Evolutionary conservation across 176 grass and related monocot genomes (phyloP).

Genomic region (Cenchrus fungigraminus): DNA sequence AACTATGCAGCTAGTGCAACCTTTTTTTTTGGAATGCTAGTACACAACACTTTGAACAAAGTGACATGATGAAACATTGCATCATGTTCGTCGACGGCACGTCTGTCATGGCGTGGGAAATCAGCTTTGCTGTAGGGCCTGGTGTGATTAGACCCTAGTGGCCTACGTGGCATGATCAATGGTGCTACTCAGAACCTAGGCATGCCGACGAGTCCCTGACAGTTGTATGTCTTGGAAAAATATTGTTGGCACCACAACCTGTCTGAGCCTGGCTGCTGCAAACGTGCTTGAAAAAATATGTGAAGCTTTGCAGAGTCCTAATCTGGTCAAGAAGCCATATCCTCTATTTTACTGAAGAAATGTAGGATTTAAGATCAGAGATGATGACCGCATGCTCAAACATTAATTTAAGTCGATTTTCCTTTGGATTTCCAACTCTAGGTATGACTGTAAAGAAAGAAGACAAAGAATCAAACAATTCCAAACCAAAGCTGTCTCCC

Average conservation of each 20-base stretch:
- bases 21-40: rapidly evolving
- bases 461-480: constrained; percentile 47
- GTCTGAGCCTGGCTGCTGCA: neutral
- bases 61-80: constrained; percentile 26
- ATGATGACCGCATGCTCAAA: neutral
- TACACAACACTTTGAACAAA: neutral
- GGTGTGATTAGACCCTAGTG: neutral
- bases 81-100: constrained; percentile 35
- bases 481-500: constrained; percentile 36
- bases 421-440: constrained; percentile 45
- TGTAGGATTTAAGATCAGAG: neutral
- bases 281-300: neutral
- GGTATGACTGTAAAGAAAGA: constrained; percentile 6
- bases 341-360: constrained; percentile 5
- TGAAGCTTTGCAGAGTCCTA: neutral
- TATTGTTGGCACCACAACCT: neutral
- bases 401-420: constrained; percentile 33
- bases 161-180: neutral
- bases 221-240: neutral
- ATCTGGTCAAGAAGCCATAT: neutral
- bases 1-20: neutral
- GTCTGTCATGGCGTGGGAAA: constrained; percentile 28
- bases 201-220: constrained; percentile 16
- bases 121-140: neutral
- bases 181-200: neutral